phyloP scores from a whole-genome alignment of 2,329 filamentous ascomycete species.

The Aspergillus sp. region DNA sequence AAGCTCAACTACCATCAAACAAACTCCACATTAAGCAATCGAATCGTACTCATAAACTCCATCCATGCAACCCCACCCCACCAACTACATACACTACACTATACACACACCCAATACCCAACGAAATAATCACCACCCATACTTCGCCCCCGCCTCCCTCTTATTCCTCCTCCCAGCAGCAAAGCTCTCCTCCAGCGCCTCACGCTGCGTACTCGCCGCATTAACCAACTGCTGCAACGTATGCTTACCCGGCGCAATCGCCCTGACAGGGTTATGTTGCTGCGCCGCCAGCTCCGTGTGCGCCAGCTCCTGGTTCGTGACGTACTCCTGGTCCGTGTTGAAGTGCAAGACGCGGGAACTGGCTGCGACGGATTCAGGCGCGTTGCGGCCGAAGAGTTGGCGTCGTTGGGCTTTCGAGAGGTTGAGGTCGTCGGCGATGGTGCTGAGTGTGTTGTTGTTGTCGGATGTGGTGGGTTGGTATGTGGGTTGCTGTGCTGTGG shows the following conservation, averaged over 20 bases:
- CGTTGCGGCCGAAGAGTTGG: conserved; percentile 77
- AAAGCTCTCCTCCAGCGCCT: conserved; percentile 90
- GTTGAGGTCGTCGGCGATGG: conserved; percentile 75
- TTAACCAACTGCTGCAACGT: conserved; percentile 84
- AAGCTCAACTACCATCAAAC: too few species aligned
- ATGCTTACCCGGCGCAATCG: conserved; percentile 85
- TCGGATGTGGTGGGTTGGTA: not conserved
- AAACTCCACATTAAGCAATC: too few species aligned
- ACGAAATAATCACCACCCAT: conserved; percentile 67
- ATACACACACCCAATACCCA: not conserved
- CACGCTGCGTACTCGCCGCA: conserved; percentile 77
- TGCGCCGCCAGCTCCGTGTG: conserved; percentile 55
- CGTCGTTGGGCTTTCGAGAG: conserved; percentile 75
- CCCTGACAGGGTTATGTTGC: conserved; percentile 78
- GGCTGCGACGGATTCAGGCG: conserved; percentile 39
- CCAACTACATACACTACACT: not conserved
- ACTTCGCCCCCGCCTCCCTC: conserved; percentile 76
- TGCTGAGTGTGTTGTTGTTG: conserved; percentile 16
- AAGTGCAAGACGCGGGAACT: conserved; percentile 76
- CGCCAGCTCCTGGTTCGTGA: conserved; percentile 78
- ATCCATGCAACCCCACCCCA: too few species aligned
- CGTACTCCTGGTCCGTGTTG: conserved; percentile 86
- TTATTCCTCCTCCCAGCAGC: conserved; percentile 76
- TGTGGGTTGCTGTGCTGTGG: not conserved
- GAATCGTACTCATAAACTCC: too few species aligned